phyloP scores from a whole-genome alignment of 2,329 filamentous ascomycete species.

The Cladosporium sphaerospermum region DNA sequence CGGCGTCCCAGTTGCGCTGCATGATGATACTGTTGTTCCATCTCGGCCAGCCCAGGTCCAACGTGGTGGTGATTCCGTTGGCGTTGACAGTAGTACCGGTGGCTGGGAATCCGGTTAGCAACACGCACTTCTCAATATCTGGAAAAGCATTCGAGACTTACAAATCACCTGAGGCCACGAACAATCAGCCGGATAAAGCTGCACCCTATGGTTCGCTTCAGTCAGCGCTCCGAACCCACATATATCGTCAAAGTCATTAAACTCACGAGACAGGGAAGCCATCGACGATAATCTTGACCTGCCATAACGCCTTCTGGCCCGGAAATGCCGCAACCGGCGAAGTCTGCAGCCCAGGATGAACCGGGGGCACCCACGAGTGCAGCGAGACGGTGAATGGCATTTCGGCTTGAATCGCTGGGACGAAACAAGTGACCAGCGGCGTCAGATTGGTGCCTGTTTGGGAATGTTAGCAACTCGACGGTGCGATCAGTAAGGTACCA shows the following conservation, averaged over 20 bases:
- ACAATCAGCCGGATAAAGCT: conserved; percentile 48
- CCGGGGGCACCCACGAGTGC: conserved; percentile 55
- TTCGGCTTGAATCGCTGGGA: conserved; percentile 56
- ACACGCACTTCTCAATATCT: neutral
- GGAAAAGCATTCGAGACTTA: conserved; percentile 27
- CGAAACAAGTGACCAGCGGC: conserved; percentile 56
- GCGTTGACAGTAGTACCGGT: neutral
- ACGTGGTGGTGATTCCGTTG: neutral
- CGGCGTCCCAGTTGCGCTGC: conserved; percentile 65
- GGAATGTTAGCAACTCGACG: neutral
- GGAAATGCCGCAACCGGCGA: neutral
- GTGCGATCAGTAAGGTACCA: too few species aligned
- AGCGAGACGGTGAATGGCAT: conserved; percentile 65
- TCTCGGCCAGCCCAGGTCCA: conserved; percentile 52
- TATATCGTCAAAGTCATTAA: neutral
- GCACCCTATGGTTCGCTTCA: conserved; percentile 35
- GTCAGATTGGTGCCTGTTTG: neutral
- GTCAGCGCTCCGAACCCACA: neutral
- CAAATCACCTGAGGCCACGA: conserved; percentile 50
- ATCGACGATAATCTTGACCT: conserved; percentile 63
- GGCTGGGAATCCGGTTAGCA: neutral
- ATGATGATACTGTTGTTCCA: conserved; percentile 65
- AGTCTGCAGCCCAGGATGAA: neutral
- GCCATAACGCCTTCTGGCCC: conserved; percentile 33
- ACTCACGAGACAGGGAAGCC: conserved; percentile 47